Percentiles rank a stretch among this genome's conserved stretches.
phyloP scores from a whole-genome alignment of 179 eudicot species.

The Beta lomatogona region DNA sequence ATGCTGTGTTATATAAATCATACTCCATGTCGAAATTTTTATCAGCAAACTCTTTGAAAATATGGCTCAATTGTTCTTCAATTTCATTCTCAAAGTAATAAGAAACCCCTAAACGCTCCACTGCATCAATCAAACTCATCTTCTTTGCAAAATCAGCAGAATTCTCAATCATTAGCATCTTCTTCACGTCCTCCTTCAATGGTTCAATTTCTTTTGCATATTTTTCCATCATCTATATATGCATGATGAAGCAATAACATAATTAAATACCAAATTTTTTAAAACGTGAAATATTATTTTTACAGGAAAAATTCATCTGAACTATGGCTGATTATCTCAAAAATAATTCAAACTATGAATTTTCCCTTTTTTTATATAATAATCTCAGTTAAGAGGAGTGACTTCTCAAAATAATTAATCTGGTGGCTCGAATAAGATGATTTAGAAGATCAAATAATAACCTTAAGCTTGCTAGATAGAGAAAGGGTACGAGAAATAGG shows the following conservation, averaged over 20 bases:
- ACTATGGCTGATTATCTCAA: no score
- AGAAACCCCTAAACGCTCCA: constrained; percentile 23
- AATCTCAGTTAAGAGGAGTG: no score
- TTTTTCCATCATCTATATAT: constrained; percentile 12
- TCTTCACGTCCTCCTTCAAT: constrained; percentile 5
- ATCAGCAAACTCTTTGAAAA: constrained; percentile 4
- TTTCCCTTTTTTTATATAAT: no score
- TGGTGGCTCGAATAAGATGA: no score
- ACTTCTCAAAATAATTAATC: no score
- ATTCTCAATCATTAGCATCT: background rate
- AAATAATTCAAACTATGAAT: no score
- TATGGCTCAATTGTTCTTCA: background rate
- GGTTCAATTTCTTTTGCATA: constrained; percentile 19
- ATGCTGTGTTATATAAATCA: background rate
- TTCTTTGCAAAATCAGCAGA: background rate
- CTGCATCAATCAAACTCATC: constrained; percentile 20
- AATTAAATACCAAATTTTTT: background rate
- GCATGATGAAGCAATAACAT: background rate
- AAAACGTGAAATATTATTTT: no score
- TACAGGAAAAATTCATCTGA: no score
- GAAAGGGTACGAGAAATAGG: no score
- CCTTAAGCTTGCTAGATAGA: no score
- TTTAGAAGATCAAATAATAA: no score
- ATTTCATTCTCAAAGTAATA: constrained; percentile 16
- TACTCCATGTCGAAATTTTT: background rate